Conservation (phyloP, 1,284 basidiomycete genomes). For the Athelia sp. region DNA sequence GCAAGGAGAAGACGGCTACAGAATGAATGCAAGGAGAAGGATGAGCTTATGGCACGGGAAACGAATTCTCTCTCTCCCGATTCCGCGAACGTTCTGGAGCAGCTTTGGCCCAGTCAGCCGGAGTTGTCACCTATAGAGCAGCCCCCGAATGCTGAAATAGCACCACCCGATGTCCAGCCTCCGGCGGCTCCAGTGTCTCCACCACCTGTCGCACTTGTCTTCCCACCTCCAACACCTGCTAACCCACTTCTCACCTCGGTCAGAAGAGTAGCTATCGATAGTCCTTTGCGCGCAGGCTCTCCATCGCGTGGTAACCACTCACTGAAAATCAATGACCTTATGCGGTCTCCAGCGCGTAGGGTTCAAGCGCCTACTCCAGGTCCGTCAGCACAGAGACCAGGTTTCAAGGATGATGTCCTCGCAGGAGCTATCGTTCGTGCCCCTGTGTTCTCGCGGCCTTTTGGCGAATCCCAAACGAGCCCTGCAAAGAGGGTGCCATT, state of each 20-base stretch:
- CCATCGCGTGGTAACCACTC: neutral
- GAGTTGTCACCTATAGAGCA: constrained; percentile 1
- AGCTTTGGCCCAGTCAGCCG: constrained; percentile 16
- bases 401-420: constrained; percentile 8
- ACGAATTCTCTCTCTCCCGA: constrained; percentile 29
- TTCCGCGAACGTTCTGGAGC: constrained; percentile 26
- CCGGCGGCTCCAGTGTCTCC: neutral
- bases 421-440: constrained; percentile 10
- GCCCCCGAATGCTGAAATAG: neutral
- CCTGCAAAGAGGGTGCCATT: constrained; percentile 55
- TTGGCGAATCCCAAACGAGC: constrained; percentile 36
- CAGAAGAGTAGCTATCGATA: neutral
- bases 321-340: constrained; percentile 24
- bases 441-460: constrained; percentile 29
- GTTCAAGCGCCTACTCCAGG: constrained; percentile 47
- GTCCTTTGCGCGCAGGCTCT: neutral
- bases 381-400: constrained; percentile 39
- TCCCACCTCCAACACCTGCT: no score
- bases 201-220: neutral
- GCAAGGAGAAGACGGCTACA: constrained; percentile 1
- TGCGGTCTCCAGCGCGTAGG: constrained; percentile 56
- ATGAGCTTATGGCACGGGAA: neutral
- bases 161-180: neutral
- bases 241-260: neutral
- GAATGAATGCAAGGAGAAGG: constrained; percentile 5